Base-by-base conservation (phyloP, 257 asterid species). In the Gardenia jasminoides region DNA sequence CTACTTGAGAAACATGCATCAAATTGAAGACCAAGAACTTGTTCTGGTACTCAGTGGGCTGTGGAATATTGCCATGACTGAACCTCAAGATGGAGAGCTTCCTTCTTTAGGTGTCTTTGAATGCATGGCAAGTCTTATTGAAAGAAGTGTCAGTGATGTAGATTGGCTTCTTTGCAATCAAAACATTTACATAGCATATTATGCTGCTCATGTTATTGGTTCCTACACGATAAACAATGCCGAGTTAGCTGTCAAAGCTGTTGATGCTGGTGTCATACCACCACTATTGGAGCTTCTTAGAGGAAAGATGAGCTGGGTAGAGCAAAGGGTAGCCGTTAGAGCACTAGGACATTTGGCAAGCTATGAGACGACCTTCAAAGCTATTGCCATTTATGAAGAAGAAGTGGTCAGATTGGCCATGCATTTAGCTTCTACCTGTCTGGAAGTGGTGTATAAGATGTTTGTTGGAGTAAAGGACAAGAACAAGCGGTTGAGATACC, bases 341-440 rank as follows among this genome's bases (percentile, higher is more conserved):
- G 97, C 98, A 5, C 84, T 92, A 7, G 98, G 98, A 8, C 97
- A 92, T 75, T 85, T 92, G 30, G 98, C 97, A 1, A 94, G 97
- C 83, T 92, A 92, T 24, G 92, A 85, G 36, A 76, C 69, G 66
- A 88, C 96, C 16, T 94, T 92, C 58, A 10, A 73, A 65, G 84
- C 84, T 39, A 26, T 94, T 9, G 84, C 84, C 0, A 73, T 44
- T 13, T 82, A 86, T 43, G 93, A 88, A 83, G 87, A 85, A 4
- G 96, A 92, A 77, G 86, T 92, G 72, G 88, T 90, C 24, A 75
- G 75, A 16, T 74, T 91, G 68, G 83, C 93, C 48, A 86, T 88
- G 91, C 39, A 74, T 5, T 80, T 92, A 72, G 93, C 97, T 26
- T 83, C 90, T 22, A 80, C 90, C 4, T 91, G 97, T 71, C 73